Evolutionary conservation across 2,329 filamentous ascomycete species (phyloP).

Genomic region (Venturia oleaginea): DNA sequence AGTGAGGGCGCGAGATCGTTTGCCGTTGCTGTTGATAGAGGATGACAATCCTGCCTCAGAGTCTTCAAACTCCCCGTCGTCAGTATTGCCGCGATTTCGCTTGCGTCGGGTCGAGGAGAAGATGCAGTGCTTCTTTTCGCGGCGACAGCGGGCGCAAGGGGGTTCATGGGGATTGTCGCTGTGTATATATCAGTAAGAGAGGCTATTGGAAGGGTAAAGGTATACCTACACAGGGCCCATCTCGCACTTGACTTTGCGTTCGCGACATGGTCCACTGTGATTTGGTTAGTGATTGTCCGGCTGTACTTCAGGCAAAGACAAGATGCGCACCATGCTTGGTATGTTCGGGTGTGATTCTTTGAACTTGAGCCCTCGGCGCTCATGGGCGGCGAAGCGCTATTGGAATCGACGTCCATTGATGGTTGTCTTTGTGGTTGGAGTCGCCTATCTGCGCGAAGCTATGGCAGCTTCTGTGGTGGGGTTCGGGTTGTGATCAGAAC

Average conservation of each 20-base stretch:
- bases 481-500: neutral
- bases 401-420: slow-evolving; percentile 2
- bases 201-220: neutral
- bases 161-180: slow-evolving; percentile 83
- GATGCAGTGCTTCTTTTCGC: slow-evolving; percentile 94
- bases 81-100: slow-evolving; percentile 43
- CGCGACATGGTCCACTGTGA: slow-evolving; percentile 31
- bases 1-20: neutral
- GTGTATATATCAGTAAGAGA: neutral
- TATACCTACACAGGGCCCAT: slow-evolving; percentile 50
- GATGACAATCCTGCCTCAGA: slow-evolving; percentile 64
- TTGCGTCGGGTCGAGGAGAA: slow-evolving; percentile 93
- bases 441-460: slow-evolving; percentile 6
- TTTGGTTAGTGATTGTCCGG: slow-evolving; percentile 5
- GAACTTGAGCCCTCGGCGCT: neutral
- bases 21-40: slow-evolving; percentile 28
- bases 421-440: neutral
- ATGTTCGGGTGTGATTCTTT: slow-evolving; percentile 28
- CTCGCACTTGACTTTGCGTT: slow-evolving; percentile 45
- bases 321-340: slow-evolving; percentile 41
- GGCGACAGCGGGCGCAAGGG: slow-evolving; percentile 84
- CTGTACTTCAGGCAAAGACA: slow-evolving; percentile 5
- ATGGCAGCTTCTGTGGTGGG: neutral
- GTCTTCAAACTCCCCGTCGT: slow-evolving; percentile 32
- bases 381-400: slow-evolving; percentile 8